Evolutionary conservation across 106 monocot species (phyloP), one percentile per base, ranked within the genome.

Genomic region (Cymbidium sinense): DNA sequence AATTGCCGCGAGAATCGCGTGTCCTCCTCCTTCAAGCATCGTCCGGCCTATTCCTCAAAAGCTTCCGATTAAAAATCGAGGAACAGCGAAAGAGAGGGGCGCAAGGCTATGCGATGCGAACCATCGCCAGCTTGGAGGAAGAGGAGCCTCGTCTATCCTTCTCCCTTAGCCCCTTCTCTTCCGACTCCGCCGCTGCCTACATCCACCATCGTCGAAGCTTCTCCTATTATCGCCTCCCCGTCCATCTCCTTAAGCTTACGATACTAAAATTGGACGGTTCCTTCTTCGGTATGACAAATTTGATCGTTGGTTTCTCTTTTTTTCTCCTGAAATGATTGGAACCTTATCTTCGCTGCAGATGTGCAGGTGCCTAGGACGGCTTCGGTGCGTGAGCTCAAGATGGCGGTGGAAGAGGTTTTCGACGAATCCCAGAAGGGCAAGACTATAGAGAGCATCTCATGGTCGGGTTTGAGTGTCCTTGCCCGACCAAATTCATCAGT

Each of bases 221-320:
- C 81, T 82, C 84, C 70, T 89, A 89, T 30, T 35, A 29, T 44
- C 86, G 86, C 30, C 76, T 89, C 52, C 86, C 83, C 23, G 75
- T 78, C 58, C 77, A 65, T n/a, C 64, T 34, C 34, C 75, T 84
- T 81, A 58, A 55, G 39, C 86, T 89, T 52, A 74, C 89, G 27
- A 17, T 89, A 47, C 81, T 79, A 77, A 89, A 89, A 62, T 70
- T 89, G 70, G 89, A 89, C 61, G 79, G 44, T 47, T 79, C 85
- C 80, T 78, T 70, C 70, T 88, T 85, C 79, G 82, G 88, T 88
- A 77, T 43, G 13, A 21, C 11, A 6, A 39, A 7, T 7, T 71
- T 37, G 20, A 13, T 71, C 21, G 36, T 37, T 39, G 71, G 0
- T 37, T 71, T 35, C 37, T 20, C 37, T 37, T 21, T 36, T 23